A percentile compares a stretch with the other conserved stretches of the same genome.
Evolutionary conservation across 148 eudicot genomes (phyloP).

Genomic region (Vaccinium vitisidaea): DNA sequence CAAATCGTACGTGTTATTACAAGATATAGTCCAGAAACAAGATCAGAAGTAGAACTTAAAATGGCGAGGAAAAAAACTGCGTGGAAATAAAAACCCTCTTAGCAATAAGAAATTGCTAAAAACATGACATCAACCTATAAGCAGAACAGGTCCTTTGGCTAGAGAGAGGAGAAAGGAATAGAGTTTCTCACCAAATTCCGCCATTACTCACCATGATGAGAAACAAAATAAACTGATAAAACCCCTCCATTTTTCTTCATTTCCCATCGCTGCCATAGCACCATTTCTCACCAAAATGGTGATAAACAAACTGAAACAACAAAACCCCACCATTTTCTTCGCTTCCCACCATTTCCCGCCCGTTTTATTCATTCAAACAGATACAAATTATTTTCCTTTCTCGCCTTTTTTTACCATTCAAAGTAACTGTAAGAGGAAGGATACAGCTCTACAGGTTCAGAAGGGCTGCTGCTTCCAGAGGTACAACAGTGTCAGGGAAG

Average conservation of each 20-base stretch:
- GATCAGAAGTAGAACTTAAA: constrained; percentile 6
- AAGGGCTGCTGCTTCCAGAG: constrained; percentile 26
- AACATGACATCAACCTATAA: neutral
- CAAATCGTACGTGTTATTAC: constrained; percentile 13
- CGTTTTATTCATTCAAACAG: neutral
- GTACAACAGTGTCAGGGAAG: constrained; percentile 54
- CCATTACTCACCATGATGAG: neutral
- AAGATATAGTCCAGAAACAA: neutral
- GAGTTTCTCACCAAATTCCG: neutral
- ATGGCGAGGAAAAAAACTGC: neutral
- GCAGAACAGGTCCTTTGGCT: neutral
- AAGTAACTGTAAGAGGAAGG: neutral
- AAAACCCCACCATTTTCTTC: neutral
- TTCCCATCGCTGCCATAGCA: neutral
- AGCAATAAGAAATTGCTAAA: neutral
- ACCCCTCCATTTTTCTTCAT: neutral
- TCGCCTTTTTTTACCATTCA: neutral
- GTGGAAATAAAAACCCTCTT: neutral
- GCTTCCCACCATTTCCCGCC: neutral
- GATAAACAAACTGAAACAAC: neutral
- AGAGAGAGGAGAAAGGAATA: neutral
- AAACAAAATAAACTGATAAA: neutral
- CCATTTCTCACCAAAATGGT: neutral
- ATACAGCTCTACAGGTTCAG: constrained; percentile 11
- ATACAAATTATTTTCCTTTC: neutral